These are phyloP conservation scores for Curvularia verruculosa DNA, from an alignment of 2,329 filamentous ascomycete species.

Conservation along the genomic window DNA sequence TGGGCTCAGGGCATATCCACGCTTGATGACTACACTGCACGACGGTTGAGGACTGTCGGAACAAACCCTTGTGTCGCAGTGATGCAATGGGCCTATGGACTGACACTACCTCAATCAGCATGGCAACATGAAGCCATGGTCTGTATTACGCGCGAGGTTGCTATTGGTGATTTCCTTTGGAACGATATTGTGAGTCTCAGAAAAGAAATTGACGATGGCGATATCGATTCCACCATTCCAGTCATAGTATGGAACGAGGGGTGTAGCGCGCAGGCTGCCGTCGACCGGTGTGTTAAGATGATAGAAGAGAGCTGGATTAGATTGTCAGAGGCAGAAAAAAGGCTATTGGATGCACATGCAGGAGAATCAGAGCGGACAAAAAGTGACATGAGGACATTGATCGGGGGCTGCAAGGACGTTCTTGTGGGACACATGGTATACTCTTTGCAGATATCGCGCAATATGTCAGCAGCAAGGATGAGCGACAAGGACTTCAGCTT, in stretches of 20 bases:
- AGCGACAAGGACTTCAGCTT: constrained; percentile 10
- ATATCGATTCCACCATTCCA: constrained; percentile 18
- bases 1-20: constrained; percentile 14
- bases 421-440: constrained; percentile 20
- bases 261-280: constrained; percentile 14
- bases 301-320: constrained; percentile 12
- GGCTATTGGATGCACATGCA: constrained; percentile 2
- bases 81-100: constrained; percentile 14
- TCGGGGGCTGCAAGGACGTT: constrained; percentile 16
- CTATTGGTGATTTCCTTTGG: constrained; percentile 14
- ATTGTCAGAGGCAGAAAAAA: constrained; percentile 8
- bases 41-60: constrained; percentile 12
- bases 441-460: constrained; percentile 13
- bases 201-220: constrained; percentile 17
- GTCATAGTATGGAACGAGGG: constrained; percentile 19
- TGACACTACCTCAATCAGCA: constrained; percentile 8
- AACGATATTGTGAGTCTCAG: constrained; percentile 20
- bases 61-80: constrained; percentile 14
- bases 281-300: constrained; percentile 14
- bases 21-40: constrained; percentile 12
- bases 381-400: constrained; percentile 9
- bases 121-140: constrained; percentile 15
- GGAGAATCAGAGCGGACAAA: constrained; percentile 7
- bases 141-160: constrained; percentile 14
- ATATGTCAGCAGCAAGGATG: constrained; percentile 15